Evolutionary conservation across 2,329 filamentous ascomycete species (phyloP), one percentile per base, ranked within the genome.

Genomic region (Alternaria dauci): DNA sequence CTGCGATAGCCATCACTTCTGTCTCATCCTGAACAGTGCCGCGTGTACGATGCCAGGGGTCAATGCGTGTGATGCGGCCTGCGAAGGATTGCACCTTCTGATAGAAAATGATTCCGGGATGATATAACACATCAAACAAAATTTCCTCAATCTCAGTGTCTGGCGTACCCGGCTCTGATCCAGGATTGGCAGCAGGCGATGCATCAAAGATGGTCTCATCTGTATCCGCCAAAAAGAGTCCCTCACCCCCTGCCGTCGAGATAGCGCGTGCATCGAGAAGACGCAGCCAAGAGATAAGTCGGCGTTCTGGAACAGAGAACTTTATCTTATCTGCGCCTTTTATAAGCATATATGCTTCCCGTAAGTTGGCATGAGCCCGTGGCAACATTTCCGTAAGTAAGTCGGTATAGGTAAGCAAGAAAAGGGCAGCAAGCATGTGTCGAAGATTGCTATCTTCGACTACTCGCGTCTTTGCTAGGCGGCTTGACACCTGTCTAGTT

Each of bases 61-160:
- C 84, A 54, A 87, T 86, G 56, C 83, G 81, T 7, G 85, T 84
- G 48, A 87, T 86, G 5, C 84, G 80, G 2, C 85, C 85, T 76
- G 86, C 86, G 68, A 87, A 86, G 34, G 82, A 84, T 68, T 86
- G 85, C 0, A 87, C 83, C 61, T 86, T 85, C 55, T 87, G 85
- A 63, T 85, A 87, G 70, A 88, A 87, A 3, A 84, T 76, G 20
- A 86, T 81, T 0, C 84, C 84, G 0, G 84, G 85, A n/a, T 85
- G 82, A 62, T 85, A 86, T 3, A 87, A 71, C 0, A 84, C 80
- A 59, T 86, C 83, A 59, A 86, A 86, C 0, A 87, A 73, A 1
- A 84, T 81, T 41, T 86, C 83, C 50, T 86, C 82, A 12, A 79
- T 75, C 23, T 76, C 72, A 20, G 64, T 71, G n/a, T 77, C 72